Base-by-base conservation (phyloP, 2,329 filamentous ascomycete species). In the Conoideocrella luteorostrata region DNA sequence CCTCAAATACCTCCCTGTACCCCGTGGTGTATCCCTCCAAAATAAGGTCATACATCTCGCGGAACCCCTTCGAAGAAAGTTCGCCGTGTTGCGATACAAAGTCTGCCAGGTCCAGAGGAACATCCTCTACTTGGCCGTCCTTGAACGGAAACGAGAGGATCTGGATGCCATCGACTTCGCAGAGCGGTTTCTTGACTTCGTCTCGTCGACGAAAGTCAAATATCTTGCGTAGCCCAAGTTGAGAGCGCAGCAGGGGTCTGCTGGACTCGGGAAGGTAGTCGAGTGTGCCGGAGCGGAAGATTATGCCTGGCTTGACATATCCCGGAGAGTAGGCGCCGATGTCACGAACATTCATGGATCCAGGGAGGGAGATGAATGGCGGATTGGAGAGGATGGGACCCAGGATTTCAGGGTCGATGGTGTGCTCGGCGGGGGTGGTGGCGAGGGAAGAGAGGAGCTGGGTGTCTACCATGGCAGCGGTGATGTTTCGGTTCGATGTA, bases 21-120 rank as follows among this genome's bases (percentile, higher is more conserved):
- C 29, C 39, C 17, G 39, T 41, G 17, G 39, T 41, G 39, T 41
- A 34, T 4, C 39, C 39, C 20, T 23, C 20, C 26, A 41, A 17
- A 10, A 41, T 33, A n/a, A 24, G 18, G 20, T 11, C 13, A 21
- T 41, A 41, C 39, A 41, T 41, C 18, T 24, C 39, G 4, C 17
- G 13, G 28, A 26, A 39, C 6, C 37, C 37, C 21, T 12, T 29
- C n/a, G 26, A 7, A 9, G 26, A 29, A 7, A 13, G 13, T 13
- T 29, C 26, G 11, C 9, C 24, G 12, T 11, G 22, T 23, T 9
- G 13, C 9, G 13, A n/a, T n/a, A n/a, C 37, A 17, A 23, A 23
- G n/a, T 15, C 4, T 9, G 22, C n/a, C 37, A 24, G 15, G 4
- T 24, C 37, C 12, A 21, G 5, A 17, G 6, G 3, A 2, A 24